Base-by-base conservation (phyloP, 352 stramenopile species). In the Globisporangium spiculum region DNA sequence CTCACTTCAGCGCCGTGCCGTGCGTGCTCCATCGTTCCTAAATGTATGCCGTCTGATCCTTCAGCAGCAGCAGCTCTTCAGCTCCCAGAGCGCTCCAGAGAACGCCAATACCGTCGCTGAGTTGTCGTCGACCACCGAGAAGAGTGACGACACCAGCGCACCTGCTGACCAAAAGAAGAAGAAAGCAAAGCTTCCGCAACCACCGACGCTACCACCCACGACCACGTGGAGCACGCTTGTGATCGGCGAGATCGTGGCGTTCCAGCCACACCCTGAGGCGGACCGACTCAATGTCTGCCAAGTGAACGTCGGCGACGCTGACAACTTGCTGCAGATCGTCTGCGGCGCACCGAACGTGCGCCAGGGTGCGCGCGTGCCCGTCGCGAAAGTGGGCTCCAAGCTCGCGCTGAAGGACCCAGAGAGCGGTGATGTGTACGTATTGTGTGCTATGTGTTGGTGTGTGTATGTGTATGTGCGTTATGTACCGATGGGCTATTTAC, bases 311-410 rank as follows among this genome's bases (percentile, higher is more conserved):
- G 83, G 83, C 20, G 79, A 90, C 67, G 70, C 72, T 32, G 75
- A 84, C 7, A 79, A 80, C 56, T 66, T 88, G 65, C 63, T 94
- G 52, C 83, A 91, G 74, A 94, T 94, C 70, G 83, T 94, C 61
- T 94, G 83, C 36, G 86, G 86, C 16, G 83, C 86, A 6, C 73
- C 82, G 3, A 94, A 94, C 50, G 80, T 88, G 26, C 74, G 74
- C 26, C 62, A 84, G 62, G 82, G 86, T 14, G 83, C 82, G 54
- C 75, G 73, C 9, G 84, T 94, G 20, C 81, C 86, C 9, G 86
- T 94, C 36, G 86, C 83, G 10, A 90, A 77, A 54, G 76, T 92
- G 59, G 82, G 86, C 58, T 83, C 84, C 5, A 76, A 78, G 36
- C 69, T 92, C 46, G 83, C 79, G 16, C 76, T 93, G 68, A 87